phyloP scores from a whole-genome alignment of 805 yeast genomes.

The Candida cerambycidarum region DNA sequence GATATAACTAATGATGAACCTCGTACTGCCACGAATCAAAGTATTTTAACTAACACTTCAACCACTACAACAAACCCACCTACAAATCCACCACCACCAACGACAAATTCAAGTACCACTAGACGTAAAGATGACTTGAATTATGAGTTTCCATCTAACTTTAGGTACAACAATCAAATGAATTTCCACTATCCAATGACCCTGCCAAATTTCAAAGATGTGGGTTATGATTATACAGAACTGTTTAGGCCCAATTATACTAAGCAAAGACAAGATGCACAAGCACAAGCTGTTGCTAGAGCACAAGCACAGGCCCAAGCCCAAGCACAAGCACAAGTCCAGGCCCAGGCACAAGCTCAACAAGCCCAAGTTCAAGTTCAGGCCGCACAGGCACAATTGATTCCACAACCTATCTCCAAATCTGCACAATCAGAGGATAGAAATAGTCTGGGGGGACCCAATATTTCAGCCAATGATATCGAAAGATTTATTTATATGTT shows the following conservation, averaged over 20 bases:
- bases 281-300: conserved; percentile 15
- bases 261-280: conserved; percentile 22
- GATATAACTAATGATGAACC: conserved; percentile 1
- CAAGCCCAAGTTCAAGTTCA: conserved; percentile 15
- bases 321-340: conserved; percentile 9
- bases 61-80: conserved; percentile 5
- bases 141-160: conserved; percentile 7
- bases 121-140: conserved; percentile 1
- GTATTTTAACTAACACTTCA: conserved; percentile 1
- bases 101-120: conserved; percentile 22
- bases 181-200: conserved; percentile 17
- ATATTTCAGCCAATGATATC: conserved; percentile 30
- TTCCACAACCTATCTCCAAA: conserved; percentile 6
- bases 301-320: conserved; percentile 10
- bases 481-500: conserved; percentile 41
- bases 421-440: conserved; percentile 5
- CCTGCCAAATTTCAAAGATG: conserved; percentile 6
- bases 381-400: conserved; percentile 12
- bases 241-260: conserved; percentile 26
- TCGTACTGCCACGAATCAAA: conserved; percentile 1
- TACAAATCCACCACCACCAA: conserved; percentile 4
- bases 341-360: conserved; percentile 17
- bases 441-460: conserved; percentile 4
- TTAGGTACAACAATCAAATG: conserved; percentile 14
- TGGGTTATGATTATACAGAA: conserved; percentile 14